A percentile compares a stretch with the other conserved stretches of the same genome.
Conservation (phyloP, 805 yeast species). For the Yarrowia hollandica region DNA sequence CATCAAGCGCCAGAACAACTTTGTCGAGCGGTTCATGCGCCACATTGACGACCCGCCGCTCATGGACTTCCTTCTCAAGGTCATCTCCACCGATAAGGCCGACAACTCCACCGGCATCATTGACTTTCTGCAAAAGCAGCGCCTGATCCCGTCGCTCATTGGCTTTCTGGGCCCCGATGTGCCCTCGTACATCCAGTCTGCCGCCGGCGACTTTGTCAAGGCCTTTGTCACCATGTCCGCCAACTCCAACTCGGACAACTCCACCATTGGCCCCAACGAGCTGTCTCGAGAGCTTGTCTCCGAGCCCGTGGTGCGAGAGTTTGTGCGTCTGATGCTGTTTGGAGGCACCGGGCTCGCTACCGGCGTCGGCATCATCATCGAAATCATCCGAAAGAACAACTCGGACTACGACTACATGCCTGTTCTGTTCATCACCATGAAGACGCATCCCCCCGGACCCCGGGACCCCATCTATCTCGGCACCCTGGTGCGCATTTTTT, state of each 20-base stretch:
- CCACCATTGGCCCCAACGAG: conserved; percentile 95
- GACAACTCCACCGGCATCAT: conserved; percentile 86
- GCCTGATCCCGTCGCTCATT: conserved; percentile 69
- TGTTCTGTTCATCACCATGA: conserved; percentile 75
- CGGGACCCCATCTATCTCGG: conserved; percentile 94
- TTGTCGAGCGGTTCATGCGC: conserved; percentile 77
- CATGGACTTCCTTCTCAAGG: conserved; percentile 87
- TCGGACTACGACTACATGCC: conserved; percentile 93
- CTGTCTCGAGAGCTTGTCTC: conserved; percentile 88
- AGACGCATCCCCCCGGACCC: conserved; percentile 88
- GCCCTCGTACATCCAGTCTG: conserved; percentile 76
- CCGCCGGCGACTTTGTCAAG: conserved; percentile 92
- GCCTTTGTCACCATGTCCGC: conserved; percentile 94
- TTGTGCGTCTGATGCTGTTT: conserved; percentile 73
- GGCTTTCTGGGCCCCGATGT: conserved; percentile 67
- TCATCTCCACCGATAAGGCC: conserved; percentile 89
- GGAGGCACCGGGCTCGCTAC: conserved; percentile 84
- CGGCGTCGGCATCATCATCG: conserved; percentile 93
- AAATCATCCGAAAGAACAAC: conserved; percentile 90
- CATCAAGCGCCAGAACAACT: conserved; percentile 61
- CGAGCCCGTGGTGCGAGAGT: conserved; percentile 59
- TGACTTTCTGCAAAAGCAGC: conserved; percentile 69
- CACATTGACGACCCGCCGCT: conserved; percentile 92
- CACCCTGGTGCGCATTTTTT: conserved; percentile 72
- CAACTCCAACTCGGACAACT: conserved; percentile 82